These are phyloP conservation scores for Leptographium procerum DNA, from an alignment of 2,329 filamentous ascomycete genomes.

Conservation along the genomic window DNA sequence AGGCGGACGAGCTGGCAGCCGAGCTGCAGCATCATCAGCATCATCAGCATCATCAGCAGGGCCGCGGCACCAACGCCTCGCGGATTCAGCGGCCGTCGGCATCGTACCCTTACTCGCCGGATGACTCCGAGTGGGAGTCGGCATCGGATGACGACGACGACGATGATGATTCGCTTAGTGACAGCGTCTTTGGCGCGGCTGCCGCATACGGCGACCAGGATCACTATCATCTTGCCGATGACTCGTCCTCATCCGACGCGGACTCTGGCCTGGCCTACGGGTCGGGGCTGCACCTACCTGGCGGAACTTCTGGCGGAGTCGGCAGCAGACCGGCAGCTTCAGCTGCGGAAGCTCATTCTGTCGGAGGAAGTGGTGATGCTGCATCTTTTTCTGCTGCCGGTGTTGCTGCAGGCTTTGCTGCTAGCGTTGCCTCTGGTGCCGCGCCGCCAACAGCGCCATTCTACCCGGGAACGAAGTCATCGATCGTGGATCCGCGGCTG, in stretches of 20 bases:
- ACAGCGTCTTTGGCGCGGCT: conserved; percentile 24
- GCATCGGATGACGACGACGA: conserved; percentile 34
- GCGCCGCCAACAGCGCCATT: neutral
- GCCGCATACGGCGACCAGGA: conserved; percentile 25
- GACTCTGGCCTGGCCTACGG: conserved; percentile 34
- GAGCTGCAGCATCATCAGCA: neutral
- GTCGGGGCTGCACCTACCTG: conserved; percentile 16
- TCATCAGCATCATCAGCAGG: no score
- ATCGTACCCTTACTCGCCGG: conserved; percentile 28
- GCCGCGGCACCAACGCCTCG: neutral
- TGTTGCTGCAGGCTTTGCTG: neutral
- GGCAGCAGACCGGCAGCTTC: conserved; percentile 1
- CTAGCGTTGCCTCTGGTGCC: neutral
- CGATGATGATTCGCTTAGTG: conserved; percentile 26
- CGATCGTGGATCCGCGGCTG: conserved; percentile 44
- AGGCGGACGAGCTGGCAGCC: neutral
- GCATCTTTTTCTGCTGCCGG: neutral
- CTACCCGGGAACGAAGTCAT: conserved; percentile 25
- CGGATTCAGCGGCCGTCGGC: conserved; percentile 10
- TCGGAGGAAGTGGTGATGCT: neutral
- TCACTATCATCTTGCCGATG: neutral
- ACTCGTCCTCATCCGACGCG: conserved; percentile 16
- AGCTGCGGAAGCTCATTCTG: neutral
- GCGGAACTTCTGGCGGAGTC: neutral
- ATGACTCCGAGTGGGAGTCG: conserved; percentile 46